Percentiles rank a stretch among this genome's conserved stretches.
These are phyloP conservation scores for Deinandra increscens DNA, from an alignment of 129 eudicot genomes.

Conservation along the genomic window DNA sequence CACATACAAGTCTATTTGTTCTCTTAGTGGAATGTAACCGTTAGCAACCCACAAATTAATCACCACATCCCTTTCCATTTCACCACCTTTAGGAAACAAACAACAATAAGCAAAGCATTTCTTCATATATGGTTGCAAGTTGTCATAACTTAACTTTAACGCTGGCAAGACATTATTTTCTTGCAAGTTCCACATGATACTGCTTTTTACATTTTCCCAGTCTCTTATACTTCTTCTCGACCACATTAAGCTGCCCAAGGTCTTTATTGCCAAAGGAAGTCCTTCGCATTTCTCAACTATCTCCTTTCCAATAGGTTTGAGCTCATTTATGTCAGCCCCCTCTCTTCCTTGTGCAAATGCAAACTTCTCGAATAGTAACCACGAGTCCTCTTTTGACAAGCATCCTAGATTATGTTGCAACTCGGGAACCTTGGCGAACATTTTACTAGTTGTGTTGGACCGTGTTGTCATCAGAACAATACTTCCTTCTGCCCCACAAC, in stretches of 20 bases:
- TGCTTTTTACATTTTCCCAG: neutral
- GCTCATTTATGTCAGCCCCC: constrained; percentile 1
- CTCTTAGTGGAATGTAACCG: neutral
- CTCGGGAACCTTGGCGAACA: too few species aligned
- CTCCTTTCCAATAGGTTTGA: constrained; percentile 21
- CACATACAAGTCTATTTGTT: neutral
- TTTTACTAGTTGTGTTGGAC: too few species aligned
- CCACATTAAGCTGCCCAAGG: constrained; percentile 17
- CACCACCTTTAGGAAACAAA: neutral
- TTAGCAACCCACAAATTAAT: neutral
- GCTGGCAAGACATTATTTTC: neutral
- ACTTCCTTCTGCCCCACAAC: too few species aligned
- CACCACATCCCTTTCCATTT: neutral
- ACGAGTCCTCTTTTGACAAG: constrained; percentile 24
- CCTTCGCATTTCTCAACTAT: constrained; percentile 18
- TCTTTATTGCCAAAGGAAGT: neutral
- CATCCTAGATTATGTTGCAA: too few species aligned
- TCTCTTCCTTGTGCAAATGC: constrained; percentile 30
- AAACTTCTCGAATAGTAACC: constrained; percentile 26
- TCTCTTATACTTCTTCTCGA: neutral
- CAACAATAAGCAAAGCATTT: constrained; percentile 31
- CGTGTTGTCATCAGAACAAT: too few species aligned
- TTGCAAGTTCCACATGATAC: neutral
- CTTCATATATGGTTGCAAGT: neutral
- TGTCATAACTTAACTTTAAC: neutral